phyloP scores from a whole-genome alignment of 2,329 filamentous ascomycete species.

The Ploettnerulaceae sp. region DNA sequence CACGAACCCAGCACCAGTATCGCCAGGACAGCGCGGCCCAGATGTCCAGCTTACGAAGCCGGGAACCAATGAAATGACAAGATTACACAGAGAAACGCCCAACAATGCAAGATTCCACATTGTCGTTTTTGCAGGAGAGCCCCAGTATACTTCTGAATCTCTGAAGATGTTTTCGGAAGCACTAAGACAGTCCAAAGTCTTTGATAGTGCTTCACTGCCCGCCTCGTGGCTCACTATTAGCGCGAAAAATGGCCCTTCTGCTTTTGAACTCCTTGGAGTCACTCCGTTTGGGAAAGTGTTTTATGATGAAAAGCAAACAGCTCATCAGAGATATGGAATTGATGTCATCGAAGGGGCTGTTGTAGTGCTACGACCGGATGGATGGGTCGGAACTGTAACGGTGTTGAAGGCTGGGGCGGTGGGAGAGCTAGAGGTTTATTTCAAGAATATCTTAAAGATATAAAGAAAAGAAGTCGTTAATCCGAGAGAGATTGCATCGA shows the following conservation, averaged over 20 bases:
- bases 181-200: constrained; percentile 22
- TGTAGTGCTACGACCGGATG: constrained; percentile 48
- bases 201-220: constrained; percentile 37
- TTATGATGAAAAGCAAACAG: constrained; percentile 50
- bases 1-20: constrained; percentile 22
- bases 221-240: constrained; percentile 46
- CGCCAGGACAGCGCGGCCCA: constrained; percentile 41
- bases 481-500: no score
- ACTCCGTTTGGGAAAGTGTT: constrained; percentile 47
- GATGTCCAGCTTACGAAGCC: constrained; percentile 43
- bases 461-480: neutral
- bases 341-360: constrained; percentile 39
- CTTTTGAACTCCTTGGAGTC: constrained; percentile 41
- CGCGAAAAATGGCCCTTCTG: constrained; percentile 39
- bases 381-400: constrained; percentile 45
- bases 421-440: constrained; percentile 47
- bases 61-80: constrained; percentile 40
- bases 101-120: constrained; percentile 42
- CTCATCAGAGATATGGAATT: constrained; percentile 40
- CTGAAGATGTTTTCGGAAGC: constrained; percentile 21
- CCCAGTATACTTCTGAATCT: constrained; percentile 22
- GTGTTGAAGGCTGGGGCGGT: constrained; percentile 35
- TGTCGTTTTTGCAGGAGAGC: constrained; percentile 39
- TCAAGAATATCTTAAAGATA: constrained; percentile 21
- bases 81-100: constrained; percentile 41